Evolutionary conservation across 148 eudicot genomes (phyloP).

Genomic region (Camellia sinensis): DNA sequence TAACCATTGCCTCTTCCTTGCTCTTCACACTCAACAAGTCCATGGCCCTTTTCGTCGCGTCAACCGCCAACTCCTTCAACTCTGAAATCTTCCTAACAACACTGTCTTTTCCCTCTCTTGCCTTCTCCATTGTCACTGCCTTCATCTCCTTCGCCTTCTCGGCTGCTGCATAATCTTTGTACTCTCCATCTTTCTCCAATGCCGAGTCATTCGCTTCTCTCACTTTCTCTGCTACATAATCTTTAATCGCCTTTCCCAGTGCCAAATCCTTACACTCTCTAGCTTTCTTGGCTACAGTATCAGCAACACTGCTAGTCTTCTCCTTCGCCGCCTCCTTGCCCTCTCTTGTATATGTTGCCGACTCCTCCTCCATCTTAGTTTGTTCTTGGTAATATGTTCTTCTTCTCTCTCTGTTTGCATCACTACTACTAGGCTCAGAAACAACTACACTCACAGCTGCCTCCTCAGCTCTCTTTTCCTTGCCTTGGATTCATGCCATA

Average conservation of each 20-base stretch:
- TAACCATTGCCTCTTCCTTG: slow-evolving; percentile 14
- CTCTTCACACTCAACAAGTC: slow-evolving; percentile 12
- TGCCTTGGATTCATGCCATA: slow-evolving; percentile 22
- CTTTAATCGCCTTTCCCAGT: slow-evolving; percentile 15
- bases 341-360: not conserved
- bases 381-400: not conserved
- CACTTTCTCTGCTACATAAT: slow-evolving; percentile 25
- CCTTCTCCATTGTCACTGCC: slow-evolving; percentile 3
- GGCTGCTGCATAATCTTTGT: not conserved
- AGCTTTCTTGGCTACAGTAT: not conserved
- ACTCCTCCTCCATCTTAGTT: not conserved
- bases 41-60: slow-evolving; percentile 15
- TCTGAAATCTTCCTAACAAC: slow-evolving; percentile 12
- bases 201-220: slow-evolving; percentile 15
- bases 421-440: no score
- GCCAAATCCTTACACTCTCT: not conserved
- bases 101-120: slow-evolving; percentile 1
- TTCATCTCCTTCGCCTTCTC: slow-evolving; percentile 6
- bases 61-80: slow-evolving; percentile 16
- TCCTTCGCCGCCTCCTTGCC: slow-evolving; percentile 25
- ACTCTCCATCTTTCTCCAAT: no score
- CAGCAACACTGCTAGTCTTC: slow-evolving; percentile 12
- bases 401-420: no score
- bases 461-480: slow-evolving; percentile 28
- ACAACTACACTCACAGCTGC: slow-evolving; percentile 24